Base-by-base conservation (phyloP, 306 rosid genomes). In the Lathyrus sativus region DNA sequence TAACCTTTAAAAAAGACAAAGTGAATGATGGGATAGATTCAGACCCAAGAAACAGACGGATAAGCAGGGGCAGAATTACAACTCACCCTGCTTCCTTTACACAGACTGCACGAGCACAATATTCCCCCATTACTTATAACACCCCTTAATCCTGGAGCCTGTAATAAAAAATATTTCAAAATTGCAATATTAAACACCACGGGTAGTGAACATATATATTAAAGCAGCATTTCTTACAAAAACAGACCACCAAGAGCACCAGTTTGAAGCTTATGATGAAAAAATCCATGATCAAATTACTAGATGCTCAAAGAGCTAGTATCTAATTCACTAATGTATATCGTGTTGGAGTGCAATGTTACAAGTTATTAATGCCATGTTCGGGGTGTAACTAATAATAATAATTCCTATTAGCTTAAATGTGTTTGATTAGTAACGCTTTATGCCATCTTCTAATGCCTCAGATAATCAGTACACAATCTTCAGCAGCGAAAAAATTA, bases 111-210 rank as follows among this genome's bases (percentile, higher is more conserved):
- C 0, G 85, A 85, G 73, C 98, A 92, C 87, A 88, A 79, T 78
- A 92, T 92, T 69, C 98, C 98, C 29, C 93, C 91, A 57, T 86
- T 90, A 66, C 57, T 77, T 59, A 92, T 88, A 60, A 82, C 87
- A 75, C 96, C 98, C 43, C 86, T 86, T 67, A 92, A 79, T 70
- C 98, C 91, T 68, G 79, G 76, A 45, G 79, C 88, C 98, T 90
- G 88, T 48, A 74, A 76, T 18, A 76, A 70, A 8, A 58, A 59
- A 19, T 5, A 24, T 18, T 15, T 28, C 61, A 24, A 62, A 76
- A 29, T 50, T 53, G 62, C 38, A 70, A 63, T 17, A 59, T 67
- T 74, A 65, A 74, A 64, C 19, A 60, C 49, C 62, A 17, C 11
- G 45, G 49, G 26, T 2, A 51, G 19, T 38, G 64, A 19, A 72